Evolutionary conservation across 2,329 filamentous ascomycete genomes (phyloP).

Genomic region (Ceratocystis cacaofunesta): DNA sequence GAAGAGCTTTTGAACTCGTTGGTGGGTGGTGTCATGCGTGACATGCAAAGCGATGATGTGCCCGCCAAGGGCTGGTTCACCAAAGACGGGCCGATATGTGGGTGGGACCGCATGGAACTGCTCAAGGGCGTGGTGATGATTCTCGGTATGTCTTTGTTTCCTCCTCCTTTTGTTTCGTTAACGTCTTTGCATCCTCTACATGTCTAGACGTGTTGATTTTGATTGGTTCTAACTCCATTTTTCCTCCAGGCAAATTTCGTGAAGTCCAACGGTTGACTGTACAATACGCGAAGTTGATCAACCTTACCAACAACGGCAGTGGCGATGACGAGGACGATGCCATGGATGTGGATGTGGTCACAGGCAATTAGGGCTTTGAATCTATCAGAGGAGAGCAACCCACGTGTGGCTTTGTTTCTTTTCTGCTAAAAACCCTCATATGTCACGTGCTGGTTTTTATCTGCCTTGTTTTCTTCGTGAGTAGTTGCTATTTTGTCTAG

Average conservation of each 20-base stretch:
- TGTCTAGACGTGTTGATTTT: not conserved
- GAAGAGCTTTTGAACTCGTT: constrained; percentile 79
- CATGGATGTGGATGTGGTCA: constrained; percentile 13
- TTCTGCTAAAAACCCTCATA: not conserved
- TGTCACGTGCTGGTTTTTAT: not conserved
- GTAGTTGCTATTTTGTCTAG: not conserved
- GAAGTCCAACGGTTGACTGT: constrained; percentile 91
- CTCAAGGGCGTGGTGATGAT: constrained; percentile 85
- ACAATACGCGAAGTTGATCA: constrained; percentile 76
- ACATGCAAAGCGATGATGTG: constrained; percentile 30
- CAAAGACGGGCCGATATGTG: constrained; percentile 60
- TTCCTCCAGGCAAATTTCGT: constrained; percentile 68
- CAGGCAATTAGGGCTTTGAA: not conserved
- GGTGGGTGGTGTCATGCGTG: constrained; percentile 54
- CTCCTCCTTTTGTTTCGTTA: not conserved
- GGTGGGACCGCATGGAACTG: constrained; percentile 78
- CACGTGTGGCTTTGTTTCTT: not conserved
- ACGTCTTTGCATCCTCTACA: not conserved
- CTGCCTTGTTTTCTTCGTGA: not conserved
- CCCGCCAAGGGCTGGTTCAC: constrained; percentile 44
- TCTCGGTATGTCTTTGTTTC: constrained; percentile 51
- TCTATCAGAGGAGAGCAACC: not conserved
- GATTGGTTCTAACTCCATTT: not conserved
- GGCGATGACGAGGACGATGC: constrained; percentile 25
- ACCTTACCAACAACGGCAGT: constrained; percentile 36